Evolutionary conservation across 495 filamentous ascomycete genomes (phyloP).

Genomic region (Hyphodiscus hymeniophilus): DNA sequence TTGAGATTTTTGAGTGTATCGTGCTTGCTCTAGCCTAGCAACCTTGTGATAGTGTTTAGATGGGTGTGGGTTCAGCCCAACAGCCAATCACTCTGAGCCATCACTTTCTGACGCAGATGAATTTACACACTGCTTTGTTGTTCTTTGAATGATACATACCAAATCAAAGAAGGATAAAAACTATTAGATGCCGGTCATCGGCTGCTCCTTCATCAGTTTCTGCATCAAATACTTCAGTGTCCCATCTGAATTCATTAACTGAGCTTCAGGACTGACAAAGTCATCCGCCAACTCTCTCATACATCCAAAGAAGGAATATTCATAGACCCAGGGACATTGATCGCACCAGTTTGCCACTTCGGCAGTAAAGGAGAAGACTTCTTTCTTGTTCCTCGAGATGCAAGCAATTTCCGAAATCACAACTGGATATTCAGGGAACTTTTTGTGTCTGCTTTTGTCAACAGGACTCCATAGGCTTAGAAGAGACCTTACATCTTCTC

Average conservation of each 20-base stretch:
- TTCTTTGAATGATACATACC: too few species aligned
- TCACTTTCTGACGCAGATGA: too few species aligned
- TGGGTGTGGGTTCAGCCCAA: too few species aligned
- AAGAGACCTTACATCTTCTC: slow-evolving; percentile 23
- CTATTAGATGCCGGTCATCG: slow-evolving; percentile 1
- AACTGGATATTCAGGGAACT: slow-evolving; percentile 24
- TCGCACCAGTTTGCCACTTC: slow-evolving; percentile 38
- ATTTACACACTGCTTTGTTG: too few species aligned
- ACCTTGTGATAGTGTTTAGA: too few species aligned
- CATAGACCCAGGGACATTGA: slow-evolving; percentile 30
- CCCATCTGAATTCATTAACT: slow-evolving; percentile 37
- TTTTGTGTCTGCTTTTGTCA: slow-evolving; percentile 28
- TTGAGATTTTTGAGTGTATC: too few species aligned
- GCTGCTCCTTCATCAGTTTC: slow-evolving; percentile 27
- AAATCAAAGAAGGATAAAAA: too few species aligned
- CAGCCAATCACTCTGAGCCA: too few species aligned
- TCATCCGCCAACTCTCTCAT: slow-evolving; percentile 32
- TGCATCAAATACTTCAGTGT: slow-evolving; percentile 32
- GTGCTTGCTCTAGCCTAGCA: too few species aligned
- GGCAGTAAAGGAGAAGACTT: slow-evolving; percentile 34
- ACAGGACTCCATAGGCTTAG: neutral
- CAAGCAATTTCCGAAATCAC: slow-evolving; percentile 39
- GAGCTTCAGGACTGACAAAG: slow-evolving; percentile 38
- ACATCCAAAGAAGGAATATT: slow-evolving; percentile 41
- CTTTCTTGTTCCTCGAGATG: slow-evolving; percentile 28